Base-by-base conservation (phyloP, 2,329 filamentous ascomycete genomes). In the Ophiostoma sp. region DNA sequence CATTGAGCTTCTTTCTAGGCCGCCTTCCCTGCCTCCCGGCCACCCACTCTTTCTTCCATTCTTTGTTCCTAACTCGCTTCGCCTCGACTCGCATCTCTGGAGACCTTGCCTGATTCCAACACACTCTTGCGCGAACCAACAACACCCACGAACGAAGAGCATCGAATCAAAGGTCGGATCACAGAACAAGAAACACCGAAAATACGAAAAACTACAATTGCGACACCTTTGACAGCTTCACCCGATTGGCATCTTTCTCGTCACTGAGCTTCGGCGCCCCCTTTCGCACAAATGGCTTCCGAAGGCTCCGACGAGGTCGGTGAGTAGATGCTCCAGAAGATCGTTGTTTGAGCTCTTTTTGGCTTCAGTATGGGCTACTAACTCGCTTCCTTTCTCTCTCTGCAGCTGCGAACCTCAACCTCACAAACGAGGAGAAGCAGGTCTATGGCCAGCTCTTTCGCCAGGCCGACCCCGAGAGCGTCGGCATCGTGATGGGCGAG, bases 401-500 rank as follows among this genome's bases (percentile, higher is more conserved):
- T 8, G 0, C 76, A 89, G 87, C 83, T 78, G 89, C 91, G 76
- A 92, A 91, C 82, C 88, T 97, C 78, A 97, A 97, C 84, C 89
- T 98, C 77, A 93, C 91, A 39, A 85, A 93, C 68, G 94, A 98
- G 78, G 96, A 99, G 88, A 98, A 97, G 85, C 92, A 94, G 82
- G 90, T 93, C 74, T 99, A 97, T 83, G 93, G 92, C 78, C 94
- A 96, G 83, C 91, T 99, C 76, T 98, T 99, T 84, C 91, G 93
- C 82, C 92, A 94, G 79, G 96, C 96, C 77, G 96, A 99, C 83
- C 92, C 92, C 74, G 96, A 98, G 78, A 92, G 90, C 80, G 91
- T 97, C 73, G 94, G 95, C 72, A 94, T 98, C 76, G 93, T 99
- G 45, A 98, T 96, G 22, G 96, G 96, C 82, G 96, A 99, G 83